Evolutionary conservation across 1,284 basidiomycete genomes (phyloP).

Genomic region (Rhodotorula sp.): DNA sequence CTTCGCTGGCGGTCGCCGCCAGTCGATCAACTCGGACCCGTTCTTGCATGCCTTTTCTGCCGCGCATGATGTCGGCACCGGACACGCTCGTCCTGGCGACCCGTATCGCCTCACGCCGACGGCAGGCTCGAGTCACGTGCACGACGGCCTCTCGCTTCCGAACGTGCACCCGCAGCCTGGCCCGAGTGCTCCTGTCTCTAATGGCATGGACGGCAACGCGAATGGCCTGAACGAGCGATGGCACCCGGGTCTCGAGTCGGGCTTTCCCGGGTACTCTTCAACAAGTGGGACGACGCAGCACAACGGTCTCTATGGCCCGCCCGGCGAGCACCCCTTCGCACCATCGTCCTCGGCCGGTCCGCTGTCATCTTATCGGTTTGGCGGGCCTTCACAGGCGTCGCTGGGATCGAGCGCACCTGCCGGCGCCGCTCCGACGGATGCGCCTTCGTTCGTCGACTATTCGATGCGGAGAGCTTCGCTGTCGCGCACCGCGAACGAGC

Average conservation of each 20-base stretch:
- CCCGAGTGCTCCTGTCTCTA: background rate
- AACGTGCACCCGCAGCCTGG: background rate
- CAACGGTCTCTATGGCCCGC: background rate
- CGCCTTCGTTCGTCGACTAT: slow-evolving; percentile 27
- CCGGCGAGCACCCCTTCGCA: background rate
- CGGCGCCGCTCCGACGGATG: background rate
- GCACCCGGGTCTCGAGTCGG: background rate
- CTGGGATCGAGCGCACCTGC: background rate
- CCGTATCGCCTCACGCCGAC: background rate
- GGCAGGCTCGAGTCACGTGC: background rate
- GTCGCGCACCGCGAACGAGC: slow-evolving; percentile 2
- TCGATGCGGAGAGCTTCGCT: slow-evolving; percentile 36
- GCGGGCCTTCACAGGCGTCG: slow-evolving; percentile 11
- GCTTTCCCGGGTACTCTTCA: background rate
- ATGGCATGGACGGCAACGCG: background rate
- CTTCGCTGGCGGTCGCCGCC: slow-evolving; percentile 21
- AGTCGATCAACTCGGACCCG: slow-evolving; percentile 37
- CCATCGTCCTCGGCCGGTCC: background rate
- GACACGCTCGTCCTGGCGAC: background rate
- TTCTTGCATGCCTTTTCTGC: slow-evolving; percentile 36
- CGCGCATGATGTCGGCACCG: background rate
- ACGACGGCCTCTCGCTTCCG: background rate
- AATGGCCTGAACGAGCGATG: background rate
- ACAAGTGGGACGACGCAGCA: background rate
- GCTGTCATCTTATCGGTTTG: slow-evolving; percentile 30